Percentiles rank a stretch among this genome's conserved stretches.
phyloP scores from a whole-genome alignment of 352 stramenopile species.

The Globisporangium lucens region DNA sequence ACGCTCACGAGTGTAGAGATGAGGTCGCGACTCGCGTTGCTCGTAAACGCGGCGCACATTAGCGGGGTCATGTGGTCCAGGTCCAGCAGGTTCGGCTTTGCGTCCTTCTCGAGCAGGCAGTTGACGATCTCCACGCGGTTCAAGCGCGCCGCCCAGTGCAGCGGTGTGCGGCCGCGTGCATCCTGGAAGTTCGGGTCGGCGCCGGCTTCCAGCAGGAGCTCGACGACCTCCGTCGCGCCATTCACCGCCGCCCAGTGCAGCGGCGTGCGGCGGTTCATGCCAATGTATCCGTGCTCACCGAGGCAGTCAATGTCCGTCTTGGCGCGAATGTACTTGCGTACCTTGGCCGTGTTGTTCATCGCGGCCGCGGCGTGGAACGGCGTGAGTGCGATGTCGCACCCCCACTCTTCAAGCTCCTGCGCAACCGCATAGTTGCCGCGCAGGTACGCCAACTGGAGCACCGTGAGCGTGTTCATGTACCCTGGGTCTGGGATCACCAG shows the following conservation, averaged over 20 bases:
- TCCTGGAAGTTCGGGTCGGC: conserved; percentile 81
- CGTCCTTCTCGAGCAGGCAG: conserved; percentile 39
- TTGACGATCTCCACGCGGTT: conserved; percentile 56
- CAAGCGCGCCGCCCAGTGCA: conserved; percentile 75
- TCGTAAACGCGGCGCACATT: conserved; percentile 53
- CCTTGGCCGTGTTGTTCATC: conserved; percentile 45
- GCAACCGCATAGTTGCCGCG: conserved; percentile 74
- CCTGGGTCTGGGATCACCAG: conserved; percentile 69
- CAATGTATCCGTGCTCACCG: conserved; percentile 77
- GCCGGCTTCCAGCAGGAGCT: conserved; percentile 63
- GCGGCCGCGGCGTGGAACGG: conserved; percentile 70
- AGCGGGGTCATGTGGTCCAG: conserved; percentile 65
- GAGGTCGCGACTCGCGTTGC: conserved; percentile 44
- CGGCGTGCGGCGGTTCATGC: conserved; percentile 73
- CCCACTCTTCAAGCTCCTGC: conserved; percentile 76
- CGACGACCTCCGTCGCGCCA: conserved; percentile 47
- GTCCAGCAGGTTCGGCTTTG: conserved; percentile 46
- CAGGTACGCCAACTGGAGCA: conserved; percentile 73
- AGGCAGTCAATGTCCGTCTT: conserved; percentile 62
- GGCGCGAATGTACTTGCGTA: conserved; percentile 66
- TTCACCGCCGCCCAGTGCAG: conserved; percentile 80
- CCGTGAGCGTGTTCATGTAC: conserved; percentile 79
- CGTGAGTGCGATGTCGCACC: conserved; percentile 74
- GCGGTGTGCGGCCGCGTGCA: conserved; percentile 50
- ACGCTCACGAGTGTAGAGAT: conserved; percentile 46